A percentile compares a stretch with the other conserved stretches of the same genome.
Evolutionary conservation across 495 filamentous ascomycete genomes (phyloP).

Genomic region (Aspergillus saccharolyticus): DNA sequence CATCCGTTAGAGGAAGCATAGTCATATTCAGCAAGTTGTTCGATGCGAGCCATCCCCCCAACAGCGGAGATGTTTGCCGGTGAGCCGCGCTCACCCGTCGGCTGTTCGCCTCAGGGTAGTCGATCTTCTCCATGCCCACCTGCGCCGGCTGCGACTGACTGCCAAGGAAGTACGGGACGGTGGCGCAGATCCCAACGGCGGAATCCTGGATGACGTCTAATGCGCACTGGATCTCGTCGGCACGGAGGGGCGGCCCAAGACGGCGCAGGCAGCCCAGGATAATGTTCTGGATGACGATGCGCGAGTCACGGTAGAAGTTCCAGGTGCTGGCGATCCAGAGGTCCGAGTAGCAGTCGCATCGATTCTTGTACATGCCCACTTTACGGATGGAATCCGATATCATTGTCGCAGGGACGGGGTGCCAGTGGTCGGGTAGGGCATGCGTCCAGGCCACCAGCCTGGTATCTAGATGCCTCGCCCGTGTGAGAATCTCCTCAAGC

Average conservation of each 20-base stretch:
- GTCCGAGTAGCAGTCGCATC: conserved; percentile 56
- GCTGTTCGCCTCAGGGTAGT: conserved; percentile 33
- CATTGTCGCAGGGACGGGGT: conserved; percentile 23
- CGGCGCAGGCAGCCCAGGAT: conserved; percentile 35
- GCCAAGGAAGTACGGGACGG: conserved; percentile 39
- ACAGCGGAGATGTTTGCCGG: conserved; percentile 27
- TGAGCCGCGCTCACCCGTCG: conserved; percentile 25
- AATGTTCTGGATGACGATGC: conserved; percentile 50
- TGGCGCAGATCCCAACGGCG: conserved; percentile 37
- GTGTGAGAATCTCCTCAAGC: conserved; percentile 17
- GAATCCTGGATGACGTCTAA: conserved; percentile 25
- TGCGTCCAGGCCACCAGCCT: conserved; percentile 27
- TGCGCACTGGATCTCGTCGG: conserved; percentile 16
- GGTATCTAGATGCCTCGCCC: conserved; percentile 25
- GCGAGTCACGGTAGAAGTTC: conserved; percentile 59
- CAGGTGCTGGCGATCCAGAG: conserved; percentile 57
- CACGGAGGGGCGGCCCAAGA: conserved; percentile 3
- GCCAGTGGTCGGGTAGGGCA: conserved; percentile 29
- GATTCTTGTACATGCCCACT: conserved; percentile 42
- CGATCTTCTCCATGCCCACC: conserved; percentile 26
- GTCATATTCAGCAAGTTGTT: conserved; percentile 22
- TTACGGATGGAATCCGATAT: conserved; percentile 33
- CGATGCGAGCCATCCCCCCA: conserved; percentile 38
- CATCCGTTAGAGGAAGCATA: conserved; percentile 18
- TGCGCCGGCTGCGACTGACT: conserved; percentile 30